Evolutionary conservation across 2,329 filamentous ascomycete genomes (phyloP), one percentile per base, ranked within the genome.

Genomic region (Colletotrichum lentis): DNA sequence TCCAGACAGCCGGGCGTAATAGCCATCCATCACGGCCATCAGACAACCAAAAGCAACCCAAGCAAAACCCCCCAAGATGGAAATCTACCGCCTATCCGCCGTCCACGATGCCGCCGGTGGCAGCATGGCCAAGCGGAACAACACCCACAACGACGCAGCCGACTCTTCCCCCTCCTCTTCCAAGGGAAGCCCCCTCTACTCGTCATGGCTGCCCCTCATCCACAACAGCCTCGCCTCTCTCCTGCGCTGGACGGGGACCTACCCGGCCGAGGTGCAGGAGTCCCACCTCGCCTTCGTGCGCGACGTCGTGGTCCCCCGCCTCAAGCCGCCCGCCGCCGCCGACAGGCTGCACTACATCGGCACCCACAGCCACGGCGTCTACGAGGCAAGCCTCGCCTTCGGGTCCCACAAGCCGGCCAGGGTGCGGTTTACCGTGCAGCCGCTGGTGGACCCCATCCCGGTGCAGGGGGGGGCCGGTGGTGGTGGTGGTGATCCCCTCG

Each of bases 321-420:
- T 67, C 14, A 67, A 64, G 27, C 64, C 63, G 18, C 59, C 64
- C 8, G 31, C 20, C 39, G 54, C 64, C 3, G 53, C 53, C 37
- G 60, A 67, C 22, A 47, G 39, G 27, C 18, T 47, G 39, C 47
- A 47, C 31, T 67, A 67, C 31, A 64, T 67, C 10, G 37, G 43
- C 7, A 58, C 60, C 16, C 64, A 67, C 31, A 57, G 39, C n/a
- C 53, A 67, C 39, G 35, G 44, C 24, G 31, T 54, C 2, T 67
- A 53, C 60, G 64, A 67, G 47, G 44, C 53, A 58, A 67, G 64
- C 46, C 12, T 64, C 47, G 64, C 64, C 37, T 67, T 67, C 54
- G 14, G 53, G 3, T 41, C 60, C 24, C 46, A 58, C n/a, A 47
- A 54, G 41, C 37, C 39, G 39, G 24, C 60, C 8, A 64, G 52